Base-by-base conservation (phyloP, 177 flowering plant species). In the Tripterygium wilfordii region DNA sequence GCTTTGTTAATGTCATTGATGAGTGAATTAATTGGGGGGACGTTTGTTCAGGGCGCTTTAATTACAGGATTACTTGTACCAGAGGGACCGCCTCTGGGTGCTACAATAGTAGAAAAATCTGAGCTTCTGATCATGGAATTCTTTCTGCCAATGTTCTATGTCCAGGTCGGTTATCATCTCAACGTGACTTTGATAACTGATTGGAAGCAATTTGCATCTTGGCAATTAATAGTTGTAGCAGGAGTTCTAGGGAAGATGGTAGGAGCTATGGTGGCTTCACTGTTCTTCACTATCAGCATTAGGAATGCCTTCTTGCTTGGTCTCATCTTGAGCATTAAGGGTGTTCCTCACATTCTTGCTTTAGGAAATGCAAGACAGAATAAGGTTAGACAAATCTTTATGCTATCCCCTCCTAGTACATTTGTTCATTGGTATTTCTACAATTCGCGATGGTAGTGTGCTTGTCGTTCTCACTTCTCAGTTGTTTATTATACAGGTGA, bases 51-150 rank as follows among this genome's bases (percentile, higher is more conserved):
- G 1, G 74, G 70, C 1, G 49, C 65, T 2, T 2, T 60, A 1
- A 2, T 53, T 14, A 6, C 62, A 10, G 76, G 79, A 1, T 10
- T 70, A 10, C 36, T 43, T 13, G 42, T 71, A 28, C 77, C 72
- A 1, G 43, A 46, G 6, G 77, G 72, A 31, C 69, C 70, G 1
- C 77, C 77, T 3, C 53, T 75, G 8, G 77, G 74, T 5, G 15
- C 63, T 8, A 48, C 70, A 0, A 18, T 71, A 7, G 49, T 56
- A 2, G 63, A 66, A 21, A 71, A 49, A 59, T 23, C 49, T 1
- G 73, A 70, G 12, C 18, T 45, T 26, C 7, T 74, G 10, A 35
- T 57, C 17, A 18, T 52, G 29, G 51, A 57, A 9, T 10, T 67
- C 14, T 12, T 70, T 2, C 25, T 61, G 36, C 79, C 75, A 6